phyloP scores from a whole-genome alignment of 805 yeast genomes.

The Ogataea angusta region DNA sequence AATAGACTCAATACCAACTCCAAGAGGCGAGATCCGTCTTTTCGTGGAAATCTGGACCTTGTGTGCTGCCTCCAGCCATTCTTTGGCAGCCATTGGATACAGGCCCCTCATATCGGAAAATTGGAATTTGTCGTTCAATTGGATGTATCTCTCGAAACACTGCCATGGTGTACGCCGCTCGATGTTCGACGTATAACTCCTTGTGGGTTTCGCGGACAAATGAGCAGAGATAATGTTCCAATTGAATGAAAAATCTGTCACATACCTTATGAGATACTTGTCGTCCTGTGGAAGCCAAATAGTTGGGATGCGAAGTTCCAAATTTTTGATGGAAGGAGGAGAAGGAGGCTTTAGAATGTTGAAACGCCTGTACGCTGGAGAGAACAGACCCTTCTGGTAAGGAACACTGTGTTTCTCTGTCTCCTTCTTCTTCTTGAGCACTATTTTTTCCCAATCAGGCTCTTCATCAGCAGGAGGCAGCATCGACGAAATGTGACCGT shows the following conservation, averaged over 20 bases:
- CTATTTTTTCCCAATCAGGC: constrained; percentile 53
- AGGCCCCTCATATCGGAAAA: constrained; percentile 84
- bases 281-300: constrained; percentile 97
- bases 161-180: constrained; percentile 99
- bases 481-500: constrained; percentile 62
- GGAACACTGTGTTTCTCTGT: constrained; percentile 38
- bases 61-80: constrained; percentile 90
- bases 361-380: constrained; percentile 50
- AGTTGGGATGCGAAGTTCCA: constrained; percentile 85
- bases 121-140: constrained; percentile 84
- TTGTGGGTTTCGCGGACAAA: constrained; percentile 61
- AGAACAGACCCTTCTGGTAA: constrained; percentile 55
- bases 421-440: constrained; percentile 47
- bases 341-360: constrained; percentile 79
- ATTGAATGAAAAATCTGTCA: constrained; percentile 82
- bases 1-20: constrained; percentile 89
- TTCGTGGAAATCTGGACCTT: constrained; percentile 85
- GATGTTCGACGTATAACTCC: constrained; percentile 77
- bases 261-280: constrained; percentile 69
- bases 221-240: constrained; percentile 91
- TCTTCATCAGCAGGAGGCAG: constrained; percentile 63
- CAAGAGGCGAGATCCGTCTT: constrained; percentile 85
- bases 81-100: constrained; percentile 77
- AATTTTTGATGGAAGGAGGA: constrained; percentile 80
- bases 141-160: constrained; percentile 94